These are phyloP conservation scores for Xylaria longipes DNA, from an alignment of 495 filamentous ascomycete genomes.

Conservation along the genomic window DNA sequence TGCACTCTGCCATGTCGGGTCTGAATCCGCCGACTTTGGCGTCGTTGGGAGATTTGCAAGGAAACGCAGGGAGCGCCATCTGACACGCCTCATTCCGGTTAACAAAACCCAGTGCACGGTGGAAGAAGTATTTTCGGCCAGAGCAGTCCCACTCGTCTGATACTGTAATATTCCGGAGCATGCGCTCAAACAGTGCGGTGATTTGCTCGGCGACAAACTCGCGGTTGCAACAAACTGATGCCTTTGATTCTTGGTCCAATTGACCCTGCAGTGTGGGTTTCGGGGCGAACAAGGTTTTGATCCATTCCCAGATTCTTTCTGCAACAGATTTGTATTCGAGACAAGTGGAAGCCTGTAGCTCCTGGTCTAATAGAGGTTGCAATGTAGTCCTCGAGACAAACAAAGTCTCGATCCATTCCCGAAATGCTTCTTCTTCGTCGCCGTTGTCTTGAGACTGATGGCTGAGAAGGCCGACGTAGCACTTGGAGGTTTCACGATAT, in stretches of 20 bases:
- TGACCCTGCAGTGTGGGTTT: not conserved
- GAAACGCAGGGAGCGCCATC: constrained; percentile 40
- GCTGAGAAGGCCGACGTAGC: not conserved
- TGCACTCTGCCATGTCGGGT: constrained; percentile 40
- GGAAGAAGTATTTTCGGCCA: constrained; percentile 33
- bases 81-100: constrained; percentile 32
- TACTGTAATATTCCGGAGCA: constrained; percentile 33
- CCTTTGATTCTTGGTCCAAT: not conserved
- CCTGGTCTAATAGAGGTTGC: not conserved
- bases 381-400: constrained; percentile 9
- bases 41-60: constrained; percentile 43
- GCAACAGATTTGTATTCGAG: not conserved
- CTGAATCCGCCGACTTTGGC: constrained; percentile 38
- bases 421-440: not conserved
- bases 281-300: not conserved
- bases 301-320: constrained; percentile 7
- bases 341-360: not conserved
- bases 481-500: constrained; percentile 12
- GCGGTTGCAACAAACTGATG: not conserved
- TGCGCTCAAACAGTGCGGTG: constrained; percentile 33
- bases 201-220: constrained; percentile 28
- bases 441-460: not conserved
- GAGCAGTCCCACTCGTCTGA: constrained; percentile 33
- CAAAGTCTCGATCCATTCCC: constrained; percentile 15
- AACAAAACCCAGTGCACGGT: constrained; percentile 37